Percentiles rank a stretch among this genome's conserved stretches.
These are phyloP conservation scores for Malbranchea cinnamomea DNA, from an alignment of 2,329 filamentous ascomycete species.

Conservation along the genomic window DNA sequence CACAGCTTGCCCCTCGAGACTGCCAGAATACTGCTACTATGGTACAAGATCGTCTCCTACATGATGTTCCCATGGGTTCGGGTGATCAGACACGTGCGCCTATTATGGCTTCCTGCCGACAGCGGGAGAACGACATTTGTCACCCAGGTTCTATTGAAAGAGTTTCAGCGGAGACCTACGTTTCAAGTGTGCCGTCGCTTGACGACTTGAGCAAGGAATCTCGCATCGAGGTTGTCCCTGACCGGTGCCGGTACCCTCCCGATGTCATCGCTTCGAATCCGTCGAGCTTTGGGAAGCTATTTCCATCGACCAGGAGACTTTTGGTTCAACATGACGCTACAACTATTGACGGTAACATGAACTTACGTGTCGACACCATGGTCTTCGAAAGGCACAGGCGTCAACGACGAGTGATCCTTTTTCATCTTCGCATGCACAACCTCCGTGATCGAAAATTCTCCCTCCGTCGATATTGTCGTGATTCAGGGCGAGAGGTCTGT, in stretches of 20 bases:
- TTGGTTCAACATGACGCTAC: constrained; percentile 81
- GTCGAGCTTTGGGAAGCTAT: constrained; percentile 67
- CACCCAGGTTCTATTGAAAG: too few species aligned
- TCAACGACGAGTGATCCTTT: constrained; percentile 57
- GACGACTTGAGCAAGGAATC: constrained; percentile 35
- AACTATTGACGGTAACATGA: constrained; percentile 89
- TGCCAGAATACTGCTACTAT: too few species aligned
- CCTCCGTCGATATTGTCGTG: constrained; percentile 75
- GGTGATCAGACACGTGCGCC: too few species aligned
- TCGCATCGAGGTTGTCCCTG: constrained; percentile 35
- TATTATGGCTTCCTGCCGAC: too few species aligned
- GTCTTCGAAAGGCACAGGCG: constrained; percentile 40
- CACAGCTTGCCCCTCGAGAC: too few species aligned
- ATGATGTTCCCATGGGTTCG: too few species aligned
- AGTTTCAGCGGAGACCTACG: constrained; percentile 71
- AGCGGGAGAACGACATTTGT: too few species aligned
- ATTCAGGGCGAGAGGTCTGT: constrained; percentile 87
- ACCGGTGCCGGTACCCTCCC: constrained; percentile 42
- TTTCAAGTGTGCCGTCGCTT: constrained; percentile 53
- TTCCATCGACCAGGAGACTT: constrained; percentile 69
- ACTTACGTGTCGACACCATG: constrained; percentile 73
- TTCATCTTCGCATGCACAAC: constrained; percentile 92
- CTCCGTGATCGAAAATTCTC: constrained; percentile 77
- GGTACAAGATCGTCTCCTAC: too few species aligned
- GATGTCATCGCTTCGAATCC: constrained; percentile 64